Evolutionary conservation across 768 basidiomycete genomes (phyloP).

Genomic region (Daedaleopsis sinensis): DNA sequence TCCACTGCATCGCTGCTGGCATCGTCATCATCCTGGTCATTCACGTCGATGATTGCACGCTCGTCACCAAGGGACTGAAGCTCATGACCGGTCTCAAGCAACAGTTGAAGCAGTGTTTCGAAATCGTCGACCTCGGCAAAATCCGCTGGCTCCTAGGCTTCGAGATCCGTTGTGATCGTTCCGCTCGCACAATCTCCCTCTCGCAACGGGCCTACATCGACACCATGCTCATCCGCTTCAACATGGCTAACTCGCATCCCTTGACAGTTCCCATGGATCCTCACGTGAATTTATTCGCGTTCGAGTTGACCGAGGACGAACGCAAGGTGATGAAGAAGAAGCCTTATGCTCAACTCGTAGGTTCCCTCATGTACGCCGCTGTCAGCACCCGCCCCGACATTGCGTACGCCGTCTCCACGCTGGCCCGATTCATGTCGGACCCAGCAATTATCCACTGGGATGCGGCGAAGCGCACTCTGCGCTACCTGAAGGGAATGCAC

Average conservation of each 20-base stretch:
- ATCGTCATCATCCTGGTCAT: constrained; percentile 6
- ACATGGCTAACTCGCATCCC: constrained; percentile 31
- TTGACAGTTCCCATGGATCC: constrained; percentile 23
- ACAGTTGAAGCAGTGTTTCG: not conserved
- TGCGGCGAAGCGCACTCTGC: too few relatives aligned
- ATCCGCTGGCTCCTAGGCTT: constrained; percentile 25
- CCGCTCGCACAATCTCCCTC: constrained; percentile 28
- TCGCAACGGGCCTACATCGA: constrained; percentile 38
- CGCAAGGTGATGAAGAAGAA: constrained; percentile 13
- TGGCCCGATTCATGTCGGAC: too few relatives aligned
- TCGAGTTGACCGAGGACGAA: constrained; percentile 1
- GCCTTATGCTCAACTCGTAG: constrained; percentile 24
- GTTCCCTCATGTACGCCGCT: constrained; percentile 23
- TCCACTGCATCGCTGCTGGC: not conserved
- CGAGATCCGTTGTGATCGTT: constrained; percentile 17
- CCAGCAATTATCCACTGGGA: too few relatives aligned
- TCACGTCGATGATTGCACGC: not conserved
- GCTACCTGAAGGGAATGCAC: too few relatives aligned
- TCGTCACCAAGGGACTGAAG: not conserved
- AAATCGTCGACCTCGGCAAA: constrained; percentile 22
- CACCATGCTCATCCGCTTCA: constrained; percentile 29
- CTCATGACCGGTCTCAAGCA: not conserved
- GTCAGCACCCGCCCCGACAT: not conserved
- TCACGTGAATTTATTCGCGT: not conserved
- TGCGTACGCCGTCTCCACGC: not conserved